phyloP scores from a whole-genome alignment of 306 rosid genomes.

The Coriaria nepalensis region DNA sequence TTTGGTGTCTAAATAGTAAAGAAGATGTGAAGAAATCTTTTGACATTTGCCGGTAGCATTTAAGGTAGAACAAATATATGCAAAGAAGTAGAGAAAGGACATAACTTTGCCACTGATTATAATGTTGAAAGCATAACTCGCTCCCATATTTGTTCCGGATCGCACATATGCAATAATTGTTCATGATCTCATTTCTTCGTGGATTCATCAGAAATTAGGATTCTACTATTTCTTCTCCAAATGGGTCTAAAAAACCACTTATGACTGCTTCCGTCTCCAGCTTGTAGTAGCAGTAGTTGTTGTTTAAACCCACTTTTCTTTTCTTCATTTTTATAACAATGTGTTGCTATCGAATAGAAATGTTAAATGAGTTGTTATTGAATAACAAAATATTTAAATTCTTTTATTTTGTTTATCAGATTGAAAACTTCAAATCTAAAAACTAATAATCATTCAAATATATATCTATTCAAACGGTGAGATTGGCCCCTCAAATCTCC shows the following conservation, averaged over 20 bases:
- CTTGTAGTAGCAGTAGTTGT: too few species aligned
- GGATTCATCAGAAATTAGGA: conserved; percentile 40
- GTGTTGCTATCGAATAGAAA: too few species aligned
- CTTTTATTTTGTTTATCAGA: too few species aligned
- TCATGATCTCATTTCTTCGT: conserved; percentile 66
- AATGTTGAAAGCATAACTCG: conserved; percentile 55
- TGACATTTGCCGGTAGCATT: conserved; percentile 45
- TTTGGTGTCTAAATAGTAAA: conserved; percentile 38
- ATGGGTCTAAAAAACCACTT: conserved; percentile 11
- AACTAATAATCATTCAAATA: too few species aligned
- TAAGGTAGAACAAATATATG: conserved; percentile 73
- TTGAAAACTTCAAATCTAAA: too few species aligned
- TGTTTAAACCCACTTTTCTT: too few species aligned
- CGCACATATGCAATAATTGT: conserved; percentile 83
- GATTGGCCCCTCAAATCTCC: too few species aligned
- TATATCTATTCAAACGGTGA: too few species aligned
- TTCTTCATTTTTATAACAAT: too few species aligned
- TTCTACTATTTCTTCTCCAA: not conserved
- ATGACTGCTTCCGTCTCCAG: too few species aligned
- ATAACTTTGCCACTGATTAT: conserved; percentile 48
- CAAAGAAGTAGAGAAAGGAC: conserved; percentile 51
- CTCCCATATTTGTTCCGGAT: conserved; percentile 69
- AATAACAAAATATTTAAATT: too few species aligned
- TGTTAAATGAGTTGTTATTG: too few species aligned
- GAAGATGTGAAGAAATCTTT: conserved; percentile 58